Conservation (phyloP, 176 grass and related monocot species). For the Oryza coarctata region DNA sequence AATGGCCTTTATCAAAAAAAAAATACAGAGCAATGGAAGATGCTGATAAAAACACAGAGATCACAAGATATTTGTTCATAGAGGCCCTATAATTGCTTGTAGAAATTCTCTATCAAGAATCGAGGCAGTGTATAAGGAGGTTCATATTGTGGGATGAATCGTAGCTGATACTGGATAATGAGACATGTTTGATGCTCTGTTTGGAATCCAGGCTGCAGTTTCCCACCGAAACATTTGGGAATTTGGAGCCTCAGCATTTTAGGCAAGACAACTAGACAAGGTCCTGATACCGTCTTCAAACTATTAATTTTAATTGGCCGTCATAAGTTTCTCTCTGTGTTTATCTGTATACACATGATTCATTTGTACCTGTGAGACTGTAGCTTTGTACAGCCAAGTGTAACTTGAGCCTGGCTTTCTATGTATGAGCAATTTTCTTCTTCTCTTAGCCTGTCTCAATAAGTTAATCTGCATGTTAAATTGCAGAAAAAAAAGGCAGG, state of each 20-base stretch:
- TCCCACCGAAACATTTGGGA: neutral
- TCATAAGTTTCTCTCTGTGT: neutral
- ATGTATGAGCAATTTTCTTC: neutral
- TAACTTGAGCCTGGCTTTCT: neutral
- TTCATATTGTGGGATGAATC: neutral
- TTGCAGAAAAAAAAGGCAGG: neutral
- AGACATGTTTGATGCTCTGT: neutral
- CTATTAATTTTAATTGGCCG: slow-evolving; percentile 1
- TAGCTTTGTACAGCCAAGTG: slow-evolving; percentile 8
- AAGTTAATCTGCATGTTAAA: neutral
- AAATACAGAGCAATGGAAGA: neutral
- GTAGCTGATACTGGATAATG: neutral
- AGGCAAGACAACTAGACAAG: slow-evolving; percentile 5
- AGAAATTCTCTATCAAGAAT: neutral
- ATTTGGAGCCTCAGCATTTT: neutral
- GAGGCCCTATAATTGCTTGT: neutral
- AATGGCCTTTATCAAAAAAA: neutral
- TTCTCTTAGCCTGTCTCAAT: neutral
- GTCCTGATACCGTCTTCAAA: neutral
- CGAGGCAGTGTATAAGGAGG: neutral
- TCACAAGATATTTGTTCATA: neutral
- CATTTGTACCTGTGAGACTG: neutral
- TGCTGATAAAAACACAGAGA: neutral
- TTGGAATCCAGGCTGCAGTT: neutral
- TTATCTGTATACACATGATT: slow-evolving; percentile 11